These are phyloP conservation scores for Phaseolus coccineus DNA, from an alignment of 331 rosid species.

Conservation along the genomic window DNA sequence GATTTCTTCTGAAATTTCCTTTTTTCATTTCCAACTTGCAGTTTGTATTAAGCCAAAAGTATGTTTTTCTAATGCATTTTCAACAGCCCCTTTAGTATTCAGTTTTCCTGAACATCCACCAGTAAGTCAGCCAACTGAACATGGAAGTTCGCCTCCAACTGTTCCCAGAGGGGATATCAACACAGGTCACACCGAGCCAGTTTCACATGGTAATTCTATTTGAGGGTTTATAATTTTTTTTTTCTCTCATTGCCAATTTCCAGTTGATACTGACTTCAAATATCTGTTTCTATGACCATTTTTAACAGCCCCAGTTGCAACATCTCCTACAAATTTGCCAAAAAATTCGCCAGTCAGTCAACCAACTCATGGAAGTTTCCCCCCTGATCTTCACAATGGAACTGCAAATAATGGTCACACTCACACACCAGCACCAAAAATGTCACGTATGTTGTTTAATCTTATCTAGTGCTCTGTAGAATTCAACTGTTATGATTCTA, in stretches of 20 bases:
- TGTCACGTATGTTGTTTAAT: conserved; percentile 44
- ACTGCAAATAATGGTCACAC: conserved; percentile 51
- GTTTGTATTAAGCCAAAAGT: conserved; percentile 47
- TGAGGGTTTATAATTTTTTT: conserved; percentile 1
- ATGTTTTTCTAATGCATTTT: conserved; percentile 25
- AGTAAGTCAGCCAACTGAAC: conserved; percentile 49
- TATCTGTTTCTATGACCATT: conserved; percentile 28
- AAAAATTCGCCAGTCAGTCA: conserved; percentile 56
- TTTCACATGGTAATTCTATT: conserved; percentile 60
- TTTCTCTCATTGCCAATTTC: not conserved
- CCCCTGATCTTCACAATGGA: conserved; percentile 51
- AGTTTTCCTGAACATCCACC: conserved; percentile 60
- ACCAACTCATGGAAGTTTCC: conserved; percentile 50
- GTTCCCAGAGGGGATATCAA: conserved; percentile 35
- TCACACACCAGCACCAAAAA: conserved; percentile 57
- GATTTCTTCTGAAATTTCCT: conserved; percentile 39
- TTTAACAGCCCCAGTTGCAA: conserved; percentile 58
- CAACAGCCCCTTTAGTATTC: conserved; percentile 53
- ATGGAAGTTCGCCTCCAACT: conserved; percentile 56
- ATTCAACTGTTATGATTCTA: conserved; percentile 29
- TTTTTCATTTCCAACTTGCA: conserved; percentile 47
- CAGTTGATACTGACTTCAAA: conserved; percentile 4
- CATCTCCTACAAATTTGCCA: conserved; percentile 60
- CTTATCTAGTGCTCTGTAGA: conserved; percentile 36
- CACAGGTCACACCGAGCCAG: conserved; percentile 47